Conservation (phyloP, 1,284 basidiomycete species). For the Boletellus deceptivus region DNA sequence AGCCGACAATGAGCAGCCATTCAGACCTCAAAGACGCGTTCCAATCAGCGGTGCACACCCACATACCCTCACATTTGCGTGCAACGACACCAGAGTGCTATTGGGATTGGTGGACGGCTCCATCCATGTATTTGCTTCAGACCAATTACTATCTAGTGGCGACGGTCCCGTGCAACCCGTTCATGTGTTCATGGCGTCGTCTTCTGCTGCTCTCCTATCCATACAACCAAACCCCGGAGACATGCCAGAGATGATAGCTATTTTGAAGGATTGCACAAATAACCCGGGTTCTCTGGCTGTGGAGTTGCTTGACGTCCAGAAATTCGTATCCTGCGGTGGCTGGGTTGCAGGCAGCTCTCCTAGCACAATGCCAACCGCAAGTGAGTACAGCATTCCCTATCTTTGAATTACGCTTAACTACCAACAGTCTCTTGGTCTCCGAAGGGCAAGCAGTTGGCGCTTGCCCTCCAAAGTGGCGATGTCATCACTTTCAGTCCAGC, state of each 20-base stretch:
- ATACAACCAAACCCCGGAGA: constrained; percentile 67
- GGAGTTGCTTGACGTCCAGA: constrained; percentile 55
- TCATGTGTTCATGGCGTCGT: constrained; percentile 45
- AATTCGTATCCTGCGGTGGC: constrained; percentile 55
- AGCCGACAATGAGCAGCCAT: constrained; percentile 40
- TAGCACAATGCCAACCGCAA: constrained; percentile 51
- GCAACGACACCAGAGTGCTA: constrained; percentile 56
- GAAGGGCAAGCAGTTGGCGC: constrained; percentile 82
- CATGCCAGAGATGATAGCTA: constrained; percentile 56
- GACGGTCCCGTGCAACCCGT: constrained; percentile 43
- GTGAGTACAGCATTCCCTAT: constrained; percentile 40
- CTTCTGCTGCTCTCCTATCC: constrained; percentile 45
- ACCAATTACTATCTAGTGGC: constrained; percentile 47
- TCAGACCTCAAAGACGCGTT: constrained; percentile 49
- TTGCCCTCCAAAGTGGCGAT: constrained; percentile 70
- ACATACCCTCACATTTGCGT: constrained; percentile 53
- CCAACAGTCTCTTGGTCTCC: constrained; percentile 76
- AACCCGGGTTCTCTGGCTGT: constrained; percentile 39
- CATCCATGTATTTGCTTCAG: constrained; percentile 56
- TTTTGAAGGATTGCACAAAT: constrained; percentile 49
- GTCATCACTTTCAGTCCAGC: constrained; percentile 68
- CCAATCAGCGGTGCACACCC: constrained; percentile 45
- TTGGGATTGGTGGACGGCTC: constrained; percentile 59
- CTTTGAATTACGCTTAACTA: constrained; percentile 8
- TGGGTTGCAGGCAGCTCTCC: constrained; percentile 53